Evolutionary conservation across 176 grass and related monocot species (phyloP), one percentile per base, ranked within the genome.

Genomic region (Carex kokanica): DNA sequence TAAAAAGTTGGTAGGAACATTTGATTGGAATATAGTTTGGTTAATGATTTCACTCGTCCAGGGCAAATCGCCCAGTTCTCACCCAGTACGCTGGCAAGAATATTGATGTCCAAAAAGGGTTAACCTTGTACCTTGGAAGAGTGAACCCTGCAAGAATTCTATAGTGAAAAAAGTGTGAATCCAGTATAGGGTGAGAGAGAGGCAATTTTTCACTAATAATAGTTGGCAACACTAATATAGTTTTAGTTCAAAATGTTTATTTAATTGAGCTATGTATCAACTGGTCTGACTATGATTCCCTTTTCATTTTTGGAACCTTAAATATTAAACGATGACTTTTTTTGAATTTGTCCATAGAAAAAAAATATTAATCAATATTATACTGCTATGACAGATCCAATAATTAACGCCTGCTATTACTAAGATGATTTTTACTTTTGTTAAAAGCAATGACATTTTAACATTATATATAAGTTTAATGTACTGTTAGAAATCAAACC

Each of bases 221-320:
- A 41, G 40, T 41, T 41, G 6, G 40, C 40, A 41, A 41, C 40
- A 5, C 40, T 41, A 45, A 45, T 71, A 43, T 45, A 45, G 38
- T 45, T 43, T 21, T 45, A 15, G 67, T 71, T 71, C 2, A 71
- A 71, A 66, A 66, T 70, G 38, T 40, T 41, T 69, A 41, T 70
- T 70, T n/a, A 70, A 43, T 71, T 71, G 63, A 66, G 63, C 27
- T 66, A 34, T 17, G 15, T 38, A 72, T 72, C 68, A 72, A 20
- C 15, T 72, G 18, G 38, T 21, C 40, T n/a, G 17, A 47, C 68
- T 68, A 12, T 23, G 68, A 13, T 72, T 72, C 40, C 40, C n/a
- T 72, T 45, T 38, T 47, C 40, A 23, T 72, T 72, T 45, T 40
- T 72, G 68, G 40, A 72, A 72, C 36, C 7, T 72, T 23, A 21